Conservation (phyloP, 257 asterid species). For the Marsdenia floribunda region DNA sequence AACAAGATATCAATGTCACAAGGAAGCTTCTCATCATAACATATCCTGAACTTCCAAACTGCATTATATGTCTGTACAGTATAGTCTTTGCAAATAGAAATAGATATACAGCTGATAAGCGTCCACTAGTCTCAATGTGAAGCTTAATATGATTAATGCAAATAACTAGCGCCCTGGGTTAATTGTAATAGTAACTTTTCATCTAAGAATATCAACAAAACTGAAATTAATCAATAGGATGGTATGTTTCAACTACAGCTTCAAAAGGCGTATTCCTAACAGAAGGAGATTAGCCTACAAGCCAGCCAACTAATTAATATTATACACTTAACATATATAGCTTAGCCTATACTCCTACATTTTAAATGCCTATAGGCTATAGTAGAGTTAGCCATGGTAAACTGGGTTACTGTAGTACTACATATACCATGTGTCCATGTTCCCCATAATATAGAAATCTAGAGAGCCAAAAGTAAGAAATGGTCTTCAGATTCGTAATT, state of each 20-base stretch:
- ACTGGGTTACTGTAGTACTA: neutral
- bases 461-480: neutral
- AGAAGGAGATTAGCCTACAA: neutral
- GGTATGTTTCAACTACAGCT: neutral
- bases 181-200: neutral
- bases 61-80: no score
- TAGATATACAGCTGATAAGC: neutral
- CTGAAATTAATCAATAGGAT: neutral
- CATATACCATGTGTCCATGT: neutral
- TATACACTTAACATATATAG: neutral
- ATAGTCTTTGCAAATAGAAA: neutral
- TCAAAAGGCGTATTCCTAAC: neutral
- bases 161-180: neutral
- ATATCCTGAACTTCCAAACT: no score
- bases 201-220: neutral
- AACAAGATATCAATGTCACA: no score
- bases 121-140: neutral
- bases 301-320: neutral
- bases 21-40: no score
- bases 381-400: neutral
- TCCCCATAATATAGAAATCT: neutral
- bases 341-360: no score
- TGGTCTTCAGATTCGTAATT: neutral
- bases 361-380: no score
- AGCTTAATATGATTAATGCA: neutral